Evolutionary conservation across 176 grass and related monocot species (phyloP).

Genomic region (Musa itinerans): DNA sequence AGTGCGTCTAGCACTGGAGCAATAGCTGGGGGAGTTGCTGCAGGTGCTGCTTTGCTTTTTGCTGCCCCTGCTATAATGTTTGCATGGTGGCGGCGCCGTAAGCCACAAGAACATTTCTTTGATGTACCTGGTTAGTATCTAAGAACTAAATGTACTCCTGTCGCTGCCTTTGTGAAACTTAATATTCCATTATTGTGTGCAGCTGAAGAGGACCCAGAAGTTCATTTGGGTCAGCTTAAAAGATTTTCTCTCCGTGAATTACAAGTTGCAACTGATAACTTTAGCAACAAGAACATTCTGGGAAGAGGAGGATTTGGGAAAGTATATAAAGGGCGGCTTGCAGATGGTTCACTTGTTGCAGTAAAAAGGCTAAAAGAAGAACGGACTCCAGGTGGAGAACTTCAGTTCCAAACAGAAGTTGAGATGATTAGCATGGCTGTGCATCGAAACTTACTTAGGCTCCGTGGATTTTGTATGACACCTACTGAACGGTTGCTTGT

Average conservation of each 20-base stretch:
- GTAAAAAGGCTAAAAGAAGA: slow-evolving; percentile 10
- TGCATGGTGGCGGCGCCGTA: slow-evolving; percentile 10
- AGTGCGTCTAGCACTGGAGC: slow-evolving; percentile 6
- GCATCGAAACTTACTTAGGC: slow-evolving; percentile 5
- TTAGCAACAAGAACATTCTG: slow-evolving; percentile 9
- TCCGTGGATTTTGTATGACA: slow-evolving; percentile 9
- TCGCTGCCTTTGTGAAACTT: neutral
- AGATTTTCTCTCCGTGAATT: slow-evolving; percentile 8
- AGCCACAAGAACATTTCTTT: slow-evolving; percentile 7
- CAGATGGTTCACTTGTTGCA: slow-evolving; percentile 14
- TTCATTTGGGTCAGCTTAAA: slow-evolving; percentile 10
- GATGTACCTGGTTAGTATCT: slow-evolving; percentile 3
- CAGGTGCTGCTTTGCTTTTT: slow-evolving; percentile 9
- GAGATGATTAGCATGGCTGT: slow-evolving; percentile 18
- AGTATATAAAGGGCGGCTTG: slow-evolving; percentile 11
- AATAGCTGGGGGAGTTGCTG: slow-evolving; percentile 8
- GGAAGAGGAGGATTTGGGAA: slow-evolving; percentile 13
- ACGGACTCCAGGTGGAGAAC: slow-evolving; percentile 8
- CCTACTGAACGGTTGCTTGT: slow-evolving; percentile 6
- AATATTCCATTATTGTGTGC: neutral
- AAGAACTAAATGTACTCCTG: neutral
- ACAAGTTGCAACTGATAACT: slow-evolving; percentile 13
- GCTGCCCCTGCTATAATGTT: neutral
- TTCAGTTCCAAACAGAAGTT: slow-evolving; percentile 15
- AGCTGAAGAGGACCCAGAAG: slow-evolving; percentile 14